Evolutionary conservation across 176 grass and related monocot genomes (phyloP).

Genomic region (Eragrostis nindensis): DNA sequence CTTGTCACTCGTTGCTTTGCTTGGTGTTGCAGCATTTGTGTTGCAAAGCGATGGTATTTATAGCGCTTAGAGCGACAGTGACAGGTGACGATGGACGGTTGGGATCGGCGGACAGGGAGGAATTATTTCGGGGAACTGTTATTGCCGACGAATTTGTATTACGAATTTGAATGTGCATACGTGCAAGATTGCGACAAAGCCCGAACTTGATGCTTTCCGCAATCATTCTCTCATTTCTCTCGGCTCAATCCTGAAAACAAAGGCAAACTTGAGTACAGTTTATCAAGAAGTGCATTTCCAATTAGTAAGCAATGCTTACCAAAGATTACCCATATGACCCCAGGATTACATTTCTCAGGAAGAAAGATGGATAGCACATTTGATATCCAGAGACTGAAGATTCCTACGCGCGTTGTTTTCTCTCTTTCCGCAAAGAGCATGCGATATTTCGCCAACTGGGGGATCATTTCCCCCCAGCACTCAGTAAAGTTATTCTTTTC

Average conservation of each 20-base stretch:
- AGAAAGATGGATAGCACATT: not conserved
- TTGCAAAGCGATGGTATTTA: no score
- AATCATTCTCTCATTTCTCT: not conserved
- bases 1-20: no score
- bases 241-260: not conserved
- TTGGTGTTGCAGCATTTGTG: no score
- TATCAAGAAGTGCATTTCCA: no score
- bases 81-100: no score
- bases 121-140: no score
- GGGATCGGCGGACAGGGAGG: no score
- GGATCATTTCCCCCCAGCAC: not conserved
- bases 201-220: conserved; percentile 5
- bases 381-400: not conserved
- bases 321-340: not conserved
- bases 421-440: conserved; percentile 22
- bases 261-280: not conserved
- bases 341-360: not conserved
- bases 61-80: no score
- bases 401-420: conserved; percentile 33
- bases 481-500: conserved; percentile 26
- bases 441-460: conserved; percentile 1
- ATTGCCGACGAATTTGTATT: no score
- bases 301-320: not conserved
- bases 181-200: not conserved
- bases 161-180: no score